phyloP scores from a whole-genome alignment of 2,329 filamentous ascomycete species.

The Pseudophaeomoniella oleicola region DNA sequence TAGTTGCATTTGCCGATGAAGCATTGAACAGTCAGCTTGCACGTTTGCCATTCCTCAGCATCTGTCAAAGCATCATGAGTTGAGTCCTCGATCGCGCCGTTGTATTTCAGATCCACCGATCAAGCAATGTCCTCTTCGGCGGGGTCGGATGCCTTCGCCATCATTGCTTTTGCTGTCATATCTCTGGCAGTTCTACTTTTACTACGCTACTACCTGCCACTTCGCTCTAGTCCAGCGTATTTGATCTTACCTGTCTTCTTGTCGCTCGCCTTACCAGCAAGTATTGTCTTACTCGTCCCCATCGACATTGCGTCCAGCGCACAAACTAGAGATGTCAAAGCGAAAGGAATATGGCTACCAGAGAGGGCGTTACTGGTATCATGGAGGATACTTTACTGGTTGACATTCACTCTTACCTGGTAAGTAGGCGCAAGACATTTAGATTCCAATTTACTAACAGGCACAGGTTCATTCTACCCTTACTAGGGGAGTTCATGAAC shows the following conservation, averaged over 20 bases:
- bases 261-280: slow-evolving; percentile 81
- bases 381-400: slow-evolving; percentile 94
- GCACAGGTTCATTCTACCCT: slow-evolving; percentile 71
- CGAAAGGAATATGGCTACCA: slow-evolving; percentile 77
- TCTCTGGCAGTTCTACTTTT: slow-evolving; percentile 68
- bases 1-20: no score
- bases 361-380: slow-evolving; percentile 64
- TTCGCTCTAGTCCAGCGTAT: slow-evolving; percentile 81
- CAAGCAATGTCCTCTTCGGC: slow-evolving; percentile 41
- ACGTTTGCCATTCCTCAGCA: no score
- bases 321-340: slow-evolving; percentile 52
- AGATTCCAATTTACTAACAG: slow-evolving; percentile 1
- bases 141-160: slow-evolving; percentile 66
- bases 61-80: background rate
- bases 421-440: slow-evolving; percentile 24
- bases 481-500: slow-evolving; percentile 89
- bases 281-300: slow-evolving; percentile 80
- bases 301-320: slow-evolving; percentile 88
- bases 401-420: slow-evolving; percentile 93
- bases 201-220: slow-evolving; percentile 75
- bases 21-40: no score
- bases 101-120: no score
- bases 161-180: slow-evolving; percentile 57
- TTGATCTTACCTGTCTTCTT: slow-evolving; percentile 88
- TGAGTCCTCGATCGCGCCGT: slow-evolving; percentile 7